phyloP scores from a whole-genome alignment of 805 yeast species.

The Saturnispora gosingensis region DNA sequence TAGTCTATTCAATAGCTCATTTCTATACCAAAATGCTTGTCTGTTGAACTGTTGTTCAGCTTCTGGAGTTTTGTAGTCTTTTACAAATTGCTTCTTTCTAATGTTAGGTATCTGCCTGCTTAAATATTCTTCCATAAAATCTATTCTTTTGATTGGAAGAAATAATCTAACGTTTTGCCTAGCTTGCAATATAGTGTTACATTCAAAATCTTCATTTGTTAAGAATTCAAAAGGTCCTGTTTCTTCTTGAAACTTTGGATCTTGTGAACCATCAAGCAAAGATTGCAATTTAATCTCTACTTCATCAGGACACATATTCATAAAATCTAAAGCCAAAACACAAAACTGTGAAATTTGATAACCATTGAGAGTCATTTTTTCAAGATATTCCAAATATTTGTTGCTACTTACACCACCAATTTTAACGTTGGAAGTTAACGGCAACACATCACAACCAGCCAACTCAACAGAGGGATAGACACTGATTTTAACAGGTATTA shows the following conservation, averaged over 20 bases:
- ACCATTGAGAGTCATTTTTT: constrained; percentile 23
- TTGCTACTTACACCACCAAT: constrained; percentile 20
- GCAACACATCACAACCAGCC: constrained; percentile 67
- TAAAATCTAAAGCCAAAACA: constrained; percentile 60
- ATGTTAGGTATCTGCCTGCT: constrained; percentile 58
- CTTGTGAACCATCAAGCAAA: constrained; percentile 16
- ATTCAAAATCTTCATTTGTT: constrained; percentile 14
- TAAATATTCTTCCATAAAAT: constrained; percentile 34
- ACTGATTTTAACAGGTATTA: constrained; percentile 60
- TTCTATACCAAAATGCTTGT: constrained; percentile 75
- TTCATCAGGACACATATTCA: constrained; percentile 71
- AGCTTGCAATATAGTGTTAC: constrained; percentile 16
- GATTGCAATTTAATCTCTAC: constrained; percentile 22
- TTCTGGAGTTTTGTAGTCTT: constrained; percentile 42
- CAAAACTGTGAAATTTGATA: constrained; percentile 44
- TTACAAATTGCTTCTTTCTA: constrained; percentile 58
- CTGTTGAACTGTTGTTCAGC: constrained; percentile 50
- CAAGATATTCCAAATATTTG: constrained; percentile 26
- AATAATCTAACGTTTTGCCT: constrained; percentile 42
- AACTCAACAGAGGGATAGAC: constrained; percentile 68
- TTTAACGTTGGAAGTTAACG: constrained; percentile 32
- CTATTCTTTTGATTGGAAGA: constrained; percentile 57
- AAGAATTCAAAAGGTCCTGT: constrained; percentile 13
- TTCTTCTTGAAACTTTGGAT: constrained; percentile 18
- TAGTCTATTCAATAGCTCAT: constrained; percentile 48